phyloP scores from a whole-genome alignment of 345 rosid genomes.

The Abelmoschus esculentus region DNA sequence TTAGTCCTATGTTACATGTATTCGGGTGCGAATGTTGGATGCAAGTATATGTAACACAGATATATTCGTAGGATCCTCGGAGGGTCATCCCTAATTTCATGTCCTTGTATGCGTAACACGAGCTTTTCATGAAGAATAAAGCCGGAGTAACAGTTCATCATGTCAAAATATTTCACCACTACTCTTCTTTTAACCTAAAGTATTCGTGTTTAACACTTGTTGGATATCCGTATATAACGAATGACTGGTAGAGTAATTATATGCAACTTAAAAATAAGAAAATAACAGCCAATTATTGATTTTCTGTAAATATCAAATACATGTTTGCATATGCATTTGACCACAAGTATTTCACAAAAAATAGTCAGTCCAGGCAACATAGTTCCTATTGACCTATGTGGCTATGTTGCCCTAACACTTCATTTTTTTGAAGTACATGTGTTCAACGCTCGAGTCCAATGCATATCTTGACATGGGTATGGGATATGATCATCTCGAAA shows the following conservation, averaged over 20 bases:
- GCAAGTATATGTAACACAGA: not conserved
- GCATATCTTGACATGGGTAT: not conserved
- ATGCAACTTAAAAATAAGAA: not conserved
- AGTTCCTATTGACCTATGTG: too few relatives aligned
- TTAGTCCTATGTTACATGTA: not conserved
- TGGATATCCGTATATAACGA: slow-evolving; percentile 11
- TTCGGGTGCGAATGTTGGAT: not conserved
- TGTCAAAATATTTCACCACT: not conserved
- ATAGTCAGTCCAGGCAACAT: too few relatives aligned
- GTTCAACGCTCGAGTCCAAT: not conserved
- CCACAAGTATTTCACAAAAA: too few relatives aligned
- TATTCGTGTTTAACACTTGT: too few relatives aligned
- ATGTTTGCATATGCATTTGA: too few relatives aligned
- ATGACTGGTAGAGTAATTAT: not conserved
- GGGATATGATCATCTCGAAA: not conserved
- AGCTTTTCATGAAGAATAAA: not conserved
- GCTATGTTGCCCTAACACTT: too few relatives aligned
- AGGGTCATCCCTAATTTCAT: not conserved
- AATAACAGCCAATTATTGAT: not conserved
- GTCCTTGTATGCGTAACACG: too few relatives aligned
- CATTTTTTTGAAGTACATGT: not conserved
- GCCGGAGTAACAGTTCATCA: not conserved
- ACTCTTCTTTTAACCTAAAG: not conserved
- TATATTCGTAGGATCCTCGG: not conserved
- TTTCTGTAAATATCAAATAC: too few relatives aligned